Conservation (phyloP, 768 basidiomycete species). For the Tricholoma terreum region DNA sequence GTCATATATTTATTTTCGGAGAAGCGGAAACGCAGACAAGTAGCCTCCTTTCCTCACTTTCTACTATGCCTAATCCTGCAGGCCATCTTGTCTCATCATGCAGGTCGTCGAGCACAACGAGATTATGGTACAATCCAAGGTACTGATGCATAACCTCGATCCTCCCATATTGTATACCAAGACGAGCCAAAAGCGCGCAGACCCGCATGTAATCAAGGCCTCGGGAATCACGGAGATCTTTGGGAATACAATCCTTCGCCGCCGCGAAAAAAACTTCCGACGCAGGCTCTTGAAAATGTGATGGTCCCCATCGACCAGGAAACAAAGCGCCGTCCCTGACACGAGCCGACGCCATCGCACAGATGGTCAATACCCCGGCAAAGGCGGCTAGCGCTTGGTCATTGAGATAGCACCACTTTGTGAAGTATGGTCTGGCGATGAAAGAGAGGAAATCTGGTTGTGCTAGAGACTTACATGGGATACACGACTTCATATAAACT, state of each 20-base stretch:
- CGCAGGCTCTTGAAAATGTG: not conserved
- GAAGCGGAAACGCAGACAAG: not conserved
- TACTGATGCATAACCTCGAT: not conserved
- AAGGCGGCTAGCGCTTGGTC: not conserved
- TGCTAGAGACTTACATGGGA: not conserved
- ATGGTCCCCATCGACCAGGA: not conserved
- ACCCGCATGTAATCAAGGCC: not conserved
- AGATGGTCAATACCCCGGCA: not conserved
- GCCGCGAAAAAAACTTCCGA: not conserved
- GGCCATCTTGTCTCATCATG: not conserved
- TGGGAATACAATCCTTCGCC: not conserved
- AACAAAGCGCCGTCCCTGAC: not conserved
- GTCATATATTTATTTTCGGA: no score
- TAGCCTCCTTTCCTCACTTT: not conserved
- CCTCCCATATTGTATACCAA: not conserved
- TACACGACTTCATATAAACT: not conserved
- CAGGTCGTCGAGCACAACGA: not conserved
- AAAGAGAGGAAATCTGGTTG: not conserved
- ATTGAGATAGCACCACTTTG: not conserved
- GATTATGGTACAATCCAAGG: not conserved
- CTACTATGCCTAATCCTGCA: not conserved
- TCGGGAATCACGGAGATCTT: not conserved
- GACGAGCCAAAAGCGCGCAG: not conserved
- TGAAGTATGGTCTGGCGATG: not conserved
- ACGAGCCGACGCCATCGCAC: not conserved